phyloP scores from a whole-genome alignment of 768 basidiomycete species.

The Tremella mesenterica region DNA sequence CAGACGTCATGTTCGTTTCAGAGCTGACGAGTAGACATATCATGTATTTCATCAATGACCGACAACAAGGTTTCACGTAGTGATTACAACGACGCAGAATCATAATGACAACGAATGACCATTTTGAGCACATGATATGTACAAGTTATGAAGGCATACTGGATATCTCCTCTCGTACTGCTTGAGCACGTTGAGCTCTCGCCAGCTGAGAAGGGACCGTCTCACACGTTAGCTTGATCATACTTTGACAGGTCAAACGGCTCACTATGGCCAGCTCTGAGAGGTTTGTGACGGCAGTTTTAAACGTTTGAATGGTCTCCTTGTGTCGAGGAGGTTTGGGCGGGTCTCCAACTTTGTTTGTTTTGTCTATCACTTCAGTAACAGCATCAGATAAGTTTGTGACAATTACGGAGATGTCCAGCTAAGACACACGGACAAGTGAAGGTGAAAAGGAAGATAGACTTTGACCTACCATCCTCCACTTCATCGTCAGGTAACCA shows the following conservation, averaged over 20 bases:
- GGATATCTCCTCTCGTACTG: constrained; percentile 28
- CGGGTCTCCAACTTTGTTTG: constrained; percentile 1
- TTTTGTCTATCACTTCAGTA: neutral
- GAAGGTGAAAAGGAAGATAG: neutral
- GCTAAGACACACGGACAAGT: neutral
- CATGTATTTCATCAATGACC: neutral
- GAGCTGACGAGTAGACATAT: neutral
- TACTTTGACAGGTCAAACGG: neutral
- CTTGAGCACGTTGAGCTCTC: constrained; percentile 33
- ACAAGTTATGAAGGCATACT: constrained; percentile 13
- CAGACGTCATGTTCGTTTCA: neutral
- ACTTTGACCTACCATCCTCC: constrained; percentile 11
- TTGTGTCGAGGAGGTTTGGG: constrained; percentile 28
- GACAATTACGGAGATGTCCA: neutral
- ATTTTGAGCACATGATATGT: neutral
- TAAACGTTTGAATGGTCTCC: constrained; percentile 29
- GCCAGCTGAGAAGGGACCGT: constrained; percentile 25
- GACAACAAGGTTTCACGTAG: neutral
- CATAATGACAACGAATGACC: neutral
- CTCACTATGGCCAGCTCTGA: constrained; percentile 24
- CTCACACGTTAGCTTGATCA: constrained; percentile 5
- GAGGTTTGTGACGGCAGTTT: constrained; percentile 22
- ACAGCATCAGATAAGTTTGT: neutral
- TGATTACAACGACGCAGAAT: neutral
- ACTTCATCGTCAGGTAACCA: constrained; percentile 33